Evolutionary conservation across 768 basidiomycete species (phyloP).

Genomic region (Boletales sp.): DNA sequence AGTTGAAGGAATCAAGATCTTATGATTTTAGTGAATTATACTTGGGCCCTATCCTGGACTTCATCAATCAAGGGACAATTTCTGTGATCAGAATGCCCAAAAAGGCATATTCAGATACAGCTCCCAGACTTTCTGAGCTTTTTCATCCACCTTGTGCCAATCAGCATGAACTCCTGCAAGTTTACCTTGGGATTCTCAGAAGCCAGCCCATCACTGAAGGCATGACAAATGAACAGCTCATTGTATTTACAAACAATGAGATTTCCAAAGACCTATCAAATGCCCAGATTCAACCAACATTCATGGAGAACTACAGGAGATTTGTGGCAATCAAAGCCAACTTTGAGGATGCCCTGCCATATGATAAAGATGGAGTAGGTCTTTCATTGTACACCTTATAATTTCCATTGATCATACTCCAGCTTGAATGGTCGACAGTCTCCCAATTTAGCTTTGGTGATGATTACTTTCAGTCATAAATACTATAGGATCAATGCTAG

Average conservation of each 20-base stretch:
- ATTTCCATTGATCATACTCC: neutral
- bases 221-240: constrained; percentile 33
- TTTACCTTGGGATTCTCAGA: constrained; percentile 31
- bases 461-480: constrained; percentile 38
- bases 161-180: constrained; percentile 40
- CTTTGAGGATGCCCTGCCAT: constrained; percentile 25
- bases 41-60: constrained; percentile 22
- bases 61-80: constrained; percentile 51
- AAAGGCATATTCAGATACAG: constrained; percentile 22
- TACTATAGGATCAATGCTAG: too few species aligned
- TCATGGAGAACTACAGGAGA: constrained; percentile 61
- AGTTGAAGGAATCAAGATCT: neutral
- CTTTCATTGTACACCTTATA: neutral
- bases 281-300: constrained; percentile 60
- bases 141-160: constrained; percentile 14
- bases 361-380: constrained; percentile 46
- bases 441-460: constrained; percentile 56
- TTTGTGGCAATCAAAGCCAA: constrained; percentile 55
- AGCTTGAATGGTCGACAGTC: constrained; percentile 57
- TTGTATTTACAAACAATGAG: constrained; percentile 39
- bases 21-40: constrained; percentile 7
- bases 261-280: constrained; percentile 45
- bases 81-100: constrained; percentile 53
- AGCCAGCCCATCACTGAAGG: constrained; percentile 29
- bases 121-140: constrained; percentile 19